Evolutionary conservation across 2,329 filamentous ascomycete species (phyloP).

Genomic region (Huntiella omanensis): DNA sequence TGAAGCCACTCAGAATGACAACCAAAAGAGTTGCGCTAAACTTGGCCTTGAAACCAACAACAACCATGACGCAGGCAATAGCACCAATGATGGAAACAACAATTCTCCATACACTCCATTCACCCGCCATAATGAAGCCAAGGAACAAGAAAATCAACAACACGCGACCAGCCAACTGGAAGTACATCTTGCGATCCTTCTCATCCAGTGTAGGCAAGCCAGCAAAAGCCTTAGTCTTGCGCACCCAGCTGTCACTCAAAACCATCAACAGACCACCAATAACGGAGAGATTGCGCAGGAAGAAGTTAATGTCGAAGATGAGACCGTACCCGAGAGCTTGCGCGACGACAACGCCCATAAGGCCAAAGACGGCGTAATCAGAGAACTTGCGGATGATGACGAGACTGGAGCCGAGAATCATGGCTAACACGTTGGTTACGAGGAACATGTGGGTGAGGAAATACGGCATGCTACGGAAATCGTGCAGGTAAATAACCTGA

Average conservation of each 20-base stretch:
- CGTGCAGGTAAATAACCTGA: slow-evolving; percentile 79
- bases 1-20: slow-evolving; percentile 89
- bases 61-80: slow-evolving; percentile 91
- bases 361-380: slow-evolving; percentile 77
- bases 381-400: slow-evolving; percentile 88
- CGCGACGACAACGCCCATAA: slow-evolving; percentile 77
- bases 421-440: slow-evolving; percentile 72
- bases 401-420: slow-evolving; percentile 62
- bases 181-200: slow-evolving; percentile 99
- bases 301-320: slow-evolving; percentile 99
- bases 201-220: slow-evolving; percentile 87
- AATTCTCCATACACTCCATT: slow-evolving; percentile 81
- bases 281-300: slow-evolving; percentile 94
- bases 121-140: slow-evolving; percentile 86
- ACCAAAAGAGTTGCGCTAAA: slow-evolving; percentile 92
- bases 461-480: slow-evolving; percentile 76
- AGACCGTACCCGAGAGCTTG: slow-evolving; percentile 94
- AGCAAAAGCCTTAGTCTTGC: slow-evolving; percentile 91
- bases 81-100: slow-evolving; percentile 70
- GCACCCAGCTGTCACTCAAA: slow-evolving; percentile 90
- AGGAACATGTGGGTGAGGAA: slow-evolving; percentile 89
- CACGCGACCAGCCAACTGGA: slow-evolving; percentile 90
- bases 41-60: slow-evolving; percentile 99
- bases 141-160: slow-evolving; percentile 94
- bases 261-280: slow-evolving; percentile 97